Conservation (phyloP, 2,329 filamentous ascomycete species). For the Aulographum hederae region DNA sequence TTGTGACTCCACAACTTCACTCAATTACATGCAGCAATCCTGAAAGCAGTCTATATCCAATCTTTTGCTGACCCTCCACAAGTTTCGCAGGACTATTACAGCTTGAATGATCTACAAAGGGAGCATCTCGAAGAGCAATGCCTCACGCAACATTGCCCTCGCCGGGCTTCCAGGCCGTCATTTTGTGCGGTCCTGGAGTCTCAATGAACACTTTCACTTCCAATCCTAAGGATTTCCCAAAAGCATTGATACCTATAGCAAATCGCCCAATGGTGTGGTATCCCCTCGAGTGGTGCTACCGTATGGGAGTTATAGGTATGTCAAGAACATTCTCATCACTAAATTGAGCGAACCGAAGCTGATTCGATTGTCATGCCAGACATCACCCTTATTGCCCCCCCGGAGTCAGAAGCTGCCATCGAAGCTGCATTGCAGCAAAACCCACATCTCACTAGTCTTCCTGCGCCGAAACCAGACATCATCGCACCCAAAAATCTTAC, state of each 20-base stretch:
- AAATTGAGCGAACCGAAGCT: too few species aligned
- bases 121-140: conserved; percentile 30
- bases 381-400: conserved; percentile 38
- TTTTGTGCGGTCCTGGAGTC: conserved; percentile 66
- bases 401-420: conserved; percentile 44
- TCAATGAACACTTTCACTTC: conserved; percentile 71
- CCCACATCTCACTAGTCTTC: conserved; percentile 56
- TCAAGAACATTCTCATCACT: too few species aligned
- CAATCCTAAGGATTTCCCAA: conserved; percentile 62
- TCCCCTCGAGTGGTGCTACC: conserved; percentile 68
- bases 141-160: conserved; percentile 60
- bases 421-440: conserved; percentile 56
- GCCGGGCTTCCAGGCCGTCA: conserved; percentile 64
- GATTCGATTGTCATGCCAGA: conserved; percentile 15
- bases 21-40: too few species aligned
- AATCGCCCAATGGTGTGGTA: conserved; percentile 87
- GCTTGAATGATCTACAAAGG: too few species aligned
- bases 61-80: too few species aligned
- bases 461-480: conserved; percentile 54
- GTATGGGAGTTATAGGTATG: conserved; percentile 59
- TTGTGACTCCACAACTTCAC: too few species aligned
- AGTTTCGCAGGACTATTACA: too few species aligned
- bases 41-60: too few species aligned
- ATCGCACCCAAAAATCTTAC: conserved; percentile 60
- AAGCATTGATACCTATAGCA: conserved; percentile 65